Base-by-base conservation (phyloP, 2,329 filamentous ascomycete genomes). In the Bipolaris bicolor region DNA sequence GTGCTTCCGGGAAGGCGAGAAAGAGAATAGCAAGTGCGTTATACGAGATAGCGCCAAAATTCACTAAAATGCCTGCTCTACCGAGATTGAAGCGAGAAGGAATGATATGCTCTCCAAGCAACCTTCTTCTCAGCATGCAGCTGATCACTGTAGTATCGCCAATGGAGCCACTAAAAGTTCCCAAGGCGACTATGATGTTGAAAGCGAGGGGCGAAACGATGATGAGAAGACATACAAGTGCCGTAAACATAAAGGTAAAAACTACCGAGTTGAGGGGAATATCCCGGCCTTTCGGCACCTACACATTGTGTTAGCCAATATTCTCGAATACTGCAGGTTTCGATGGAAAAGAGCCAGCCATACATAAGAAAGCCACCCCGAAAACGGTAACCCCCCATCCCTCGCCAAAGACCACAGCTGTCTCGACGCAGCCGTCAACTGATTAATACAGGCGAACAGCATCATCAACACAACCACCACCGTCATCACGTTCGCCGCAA, bases 21-120 rank as follows among this genome's bases (percentile, higher is more conserved):
- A 81, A 79, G 3, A 80, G 57, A 43, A 78, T 78, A 3, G 77
- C 58, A 0, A 78, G 69, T 1, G 74, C 45, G 1, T 80, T 61
- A 52, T 78, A 81, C 1, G 61, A 52, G 24, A 81, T 58, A 1
- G 77, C 68, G 18, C 72, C 66, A 18, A 75, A 56, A 52, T 81
- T 81, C 60, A 81, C 65, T 2, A 68, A 58, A 49, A 80, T 60
- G 3, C 80, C 79, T 47, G 66, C 77, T 20, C 64, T 68, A 10
- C 81, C 81, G 4, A 83, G 72, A 15, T 73, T 76, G 75, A 79
- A 83, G 13, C 75, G 76, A 2, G 77, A 73, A 1, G 72, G 72
- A 5, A 81, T 78, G 3, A 83, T 74, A 3, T 72, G 64, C 49
- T 82, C 72, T 10, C 73, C 66, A 7, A 74, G 74, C 31, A 81